These are phyloP conservation scores for Leishmania amazonensis DNA, from an alignment of 208 protist genomes.

Conservation along the genomic window DNA sequence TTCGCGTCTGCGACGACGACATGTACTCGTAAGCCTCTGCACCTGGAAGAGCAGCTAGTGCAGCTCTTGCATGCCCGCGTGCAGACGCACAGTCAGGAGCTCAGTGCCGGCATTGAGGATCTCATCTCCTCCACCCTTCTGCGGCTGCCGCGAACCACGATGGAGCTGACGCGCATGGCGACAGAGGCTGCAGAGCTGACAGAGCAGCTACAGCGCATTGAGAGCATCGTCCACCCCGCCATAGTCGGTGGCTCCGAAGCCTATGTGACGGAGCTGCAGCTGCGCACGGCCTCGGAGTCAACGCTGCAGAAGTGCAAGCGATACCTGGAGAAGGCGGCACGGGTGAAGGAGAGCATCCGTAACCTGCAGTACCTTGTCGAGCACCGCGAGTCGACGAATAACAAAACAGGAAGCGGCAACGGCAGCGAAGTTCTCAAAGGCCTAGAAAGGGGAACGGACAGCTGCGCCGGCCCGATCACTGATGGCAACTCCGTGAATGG, in stretches of 20 bases:
- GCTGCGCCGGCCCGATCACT: background rate
- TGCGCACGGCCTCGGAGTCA: slow-evolving; percentile 38
- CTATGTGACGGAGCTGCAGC: slow-evolving; percentile 40
- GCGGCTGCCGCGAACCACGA: slow-evolving; percentile 65
- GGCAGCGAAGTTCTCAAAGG: background rate
- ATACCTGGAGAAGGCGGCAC: slow-evolving; percentile 47
- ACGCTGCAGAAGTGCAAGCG: slow-evolving; percentile 57
- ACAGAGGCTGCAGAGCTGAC: slow-evolving; percentile 57
- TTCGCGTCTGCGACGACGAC: background rate
- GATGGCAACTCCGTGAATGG: background rate
- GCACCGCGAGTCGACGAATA: slow-evolving; percentile 25
- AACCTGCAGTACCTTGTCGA: slow-evolving; percentile 52
- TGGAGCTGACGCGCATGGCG: slow-evolving; percentile 74
- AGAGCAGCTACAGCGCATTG: slow-evolving; percentile 46
- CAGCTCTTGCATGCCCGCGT: slow-evolving; percentile 46
- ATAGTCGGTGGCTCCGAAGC: slow-evolving; percentile 8
- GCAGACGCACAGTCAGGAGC: slow-evolving; percentile 58
- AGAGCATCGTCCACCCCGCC: slow-evolving; percentile 39
- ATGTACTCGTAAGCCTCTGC: slow-evolving; percentile 6
- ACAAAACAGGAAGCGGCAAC: background rate
- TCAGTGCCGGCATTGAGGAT: slow-evolving; percentile 56
- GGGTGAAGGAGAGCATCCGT: slow-evolving; percentile 49
- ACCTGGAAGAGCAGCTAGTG: slow-evolving; percentile 45
- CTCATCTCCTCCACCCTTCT: slow-evolving; percentile 65
- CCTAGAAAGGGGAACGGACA: background rate